phyloP scores from a whole-genome alignment of 176 grass and related monocot genomes.

The Pharus latifolius region DNA sequence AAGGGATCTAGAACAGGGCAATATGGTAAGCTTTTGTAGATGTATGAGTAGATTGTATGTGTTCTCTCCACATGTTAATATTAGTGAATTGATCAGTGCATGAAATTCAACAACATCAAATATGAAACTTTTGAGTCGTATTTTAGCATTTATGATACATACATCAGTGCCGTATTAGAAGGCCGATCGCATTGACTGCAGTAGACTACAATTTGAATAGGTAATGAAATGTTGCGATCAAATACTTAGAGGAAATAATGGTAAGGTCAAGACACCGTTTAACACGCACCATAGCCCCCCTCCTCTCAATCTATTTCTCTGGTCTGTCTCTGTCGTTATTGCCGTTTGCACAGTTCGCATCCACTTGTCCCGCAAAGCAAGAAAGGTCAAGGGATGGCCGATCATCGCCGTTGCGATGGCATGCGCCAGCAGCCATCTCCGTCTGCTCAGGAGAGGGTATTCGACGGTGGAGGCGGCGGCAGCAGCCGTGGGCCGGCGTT shows the following conservation, averaged over 20 bases:
- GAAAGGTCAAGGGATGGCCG: conserved; percentile 20
- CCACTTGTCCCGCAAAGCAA: background rate
- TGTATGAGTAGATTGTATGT: too few species aligned
- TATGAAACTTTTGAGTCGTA: too few species aligned
- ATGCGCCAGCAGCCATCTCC: conserved; percentile 22
- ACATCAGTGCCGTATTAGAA: too few species aligned
- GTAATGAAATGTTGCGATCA: background rate
- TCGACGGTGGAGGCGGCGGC: conserved; percentile 25
- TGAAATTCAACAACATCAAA: too few species aligned
- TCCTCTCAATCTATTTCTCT: background rate
- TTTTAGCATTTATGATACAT: too few species aligned
- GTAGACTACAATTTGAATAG: too few species aligned
- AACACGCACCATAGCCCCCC: background rate
- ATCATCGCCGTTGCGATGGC: background rate
- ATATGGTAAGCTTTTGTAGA: too few species aligned
- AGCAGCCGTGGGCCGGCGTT: background rate
- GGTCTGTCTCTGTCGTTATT: conserved; percentile 20
- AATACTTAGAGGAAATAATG: background rate
- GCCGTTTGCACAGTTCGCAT: background rate
- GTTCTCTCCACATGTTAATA: too few species aligned
- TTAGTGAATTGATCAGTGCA: too few species aligned
- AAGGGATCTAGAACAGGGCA: too few species aligned
- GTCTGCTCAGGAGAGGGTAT: conserved; percentile 19
- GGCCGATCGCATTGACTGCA: background rate
- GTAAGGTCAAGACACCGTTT: too few species aligned